Evolutionary conservation across 1,139 yeast genomes (phyloP), one percentile per base, ranked within the genome.

Genomic region (Suhomyces coccinellae): DNA sequence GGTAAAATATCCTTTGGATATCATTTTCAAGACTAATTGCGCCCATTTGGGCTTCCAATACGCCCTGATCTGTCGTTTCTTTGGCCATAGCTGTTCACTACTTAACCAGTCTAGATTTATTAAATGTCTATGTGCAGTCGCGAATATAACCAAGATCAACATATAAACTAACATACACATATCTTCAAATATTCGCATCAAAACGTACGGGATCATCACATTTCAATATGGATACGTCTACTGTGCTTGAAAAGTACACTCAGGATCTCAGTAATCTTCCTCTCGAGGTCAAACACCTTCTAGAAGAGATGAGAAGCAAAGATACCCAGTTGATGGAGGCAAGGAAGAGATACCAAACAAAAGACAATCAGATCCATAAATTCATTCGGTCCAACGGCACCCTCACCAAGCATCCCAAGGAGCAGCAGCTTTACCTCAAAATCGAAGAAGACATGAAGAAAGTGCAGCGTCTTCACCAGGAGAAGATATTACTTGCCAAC

Each of bases 301-400:
- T 93, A 44, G 89, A 87, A 44, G 98, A 93, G 63, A 75, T 93
- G 41, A 79, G 85, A 43, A 79, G 75, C 44, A 81, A 85, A 51
- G 99, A 93, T 59, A 56, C 71, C 33, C 83, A 80, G 56, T 71
- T 85, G 28, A 79, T 79, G 58, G 96, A 88, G 45, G 74, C 79
- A 6, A 75, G 88, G 50, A 81, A 80, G 61, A 79, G 86, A 55
- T 80, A 83, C 52, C 83, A 80, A 56, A 82, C 82, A 46, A 79
- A 87, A 50, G 99, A 93, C 59, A 73, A 79, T 16, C 88, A 84
- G 55, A 70, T 93, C 44, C 96, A 88, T 61, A 90, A 89, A 62
- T 85, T 82, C 61, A 87, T 90, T 48, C 80, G 85, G 53, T 84
- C 89, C 40, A 83, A 89, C 66, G 97, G 98, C 0, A 85, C 96